Evolutionary conservation across 352 stramenopile species (phyloP), one percentile per base, ranked within the genome.

Genomic region (Globisporangium carolinianum): DNA sequence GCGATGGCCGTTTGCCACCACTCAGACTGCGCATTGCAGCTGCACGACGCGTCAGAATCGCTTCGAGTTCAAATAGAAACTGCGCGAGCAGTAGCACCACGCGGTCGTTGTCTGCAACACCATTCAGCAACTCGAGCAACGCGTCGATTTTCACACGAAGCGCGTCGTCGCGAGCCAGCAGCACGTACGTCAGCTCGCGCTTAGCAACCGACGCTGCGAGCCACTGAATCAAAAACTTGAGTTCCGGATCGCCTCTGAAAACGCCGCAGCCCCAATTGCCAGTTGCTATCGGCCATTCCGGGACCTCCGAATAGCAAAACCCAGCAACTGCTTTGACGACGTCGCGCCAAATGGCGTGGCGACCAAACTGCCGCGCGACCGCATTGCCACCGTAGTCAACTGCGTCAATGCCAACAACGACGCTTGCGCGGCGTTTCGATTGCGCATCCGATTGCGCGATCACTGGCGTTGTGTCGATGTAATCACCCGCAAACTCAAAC

Each of bases 161-260:
- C 43, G 76, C 63, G 43, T 67, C 43, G 43, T 76, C 67, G 36
- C 69, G 55, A 24, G 83, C 72, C 49, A 89, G 82, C 11, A 86
- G 62, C 55, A 86, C 76, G 42, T 90, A 90, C 24, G 83, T 67
- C 38, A 92, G 52, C 2, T 76, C 60, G 2, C 79, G 72, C 8
- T 62, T 54, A 36, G 65, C 51, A 6, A 89, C 61, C 4, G 82
- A 87, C 10, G 83, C 82, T 6, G 84, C 82, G 3, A 94, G 58
- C 84, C 84, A 92, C 58, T 94, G 83, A 55, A 94, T 76, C 15
- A 92, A 17, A 64, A 91, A 86, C 61, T 92, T 94, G 8, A 92
- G 65, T 58, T 91, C 79, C 4, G 76, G 66, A 51, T 91, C 75
- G 4, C 84, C 84, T 15, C 62, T 56, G 58, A 94, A 92, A 9